phyloP scores from a whole-genome alignment of 768 basidiomycete species.

The Collybia nuda region DNA sequence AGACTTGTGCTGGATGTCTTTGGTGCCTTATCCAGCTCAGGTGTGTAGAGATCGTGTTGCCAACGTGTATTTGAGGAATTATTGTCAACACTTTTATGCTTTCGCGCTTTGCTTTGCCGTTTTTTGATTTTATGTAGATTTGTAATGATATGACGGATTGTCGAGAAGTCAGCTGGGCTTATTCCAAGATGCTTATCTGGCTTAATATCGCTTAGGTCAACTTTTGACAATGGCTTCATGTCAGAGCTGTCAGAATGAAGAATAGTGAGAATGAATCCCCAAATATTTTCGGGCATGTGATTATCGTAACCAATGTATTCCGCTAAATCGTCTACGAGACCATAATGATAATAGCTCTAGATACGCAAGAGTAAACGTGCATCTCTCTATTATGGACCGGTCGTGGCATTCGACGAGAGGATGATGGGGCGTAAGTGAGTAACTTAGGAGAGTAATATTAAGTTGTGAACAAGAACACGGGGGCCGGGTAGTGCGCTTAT shows the following conservation, averaged over 20 bases:
- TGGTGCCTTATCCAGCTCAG: constrained; percentile 40
- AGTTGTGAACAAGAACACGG: not conserved
- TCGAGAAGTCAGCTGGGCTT: no score
- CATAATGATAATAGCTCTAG: constrained; percentile 1
- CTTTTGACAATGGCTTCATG: no score
- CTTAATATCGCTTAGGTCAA: no score
- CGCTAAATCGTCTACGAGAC: no score
- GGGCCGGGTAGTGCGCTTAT: constrained; percentile 23
- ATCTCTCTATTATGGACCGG: not conserved
- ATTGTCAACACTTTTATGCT: not conserved
- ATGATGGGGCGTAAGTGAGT: not conserved
- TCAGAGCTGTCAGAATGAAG: no score
- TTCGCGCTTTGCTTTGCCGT: not conserved
- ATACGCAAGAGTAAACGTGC: constrained; percentile 6
- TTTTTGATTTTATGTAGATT: no score
- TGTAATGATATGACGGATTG: no score
- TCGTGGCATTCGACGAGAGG: not conserved
- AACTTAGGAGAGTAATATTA: not conserved
- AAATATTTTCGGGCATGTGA: not conserved
- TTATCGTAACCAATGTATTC: no score
- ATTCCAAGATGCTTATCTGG: no score
- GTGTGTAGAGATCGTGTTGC: constrained; percentile 62
- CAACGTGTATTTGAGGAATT: constrained; percentile 2
- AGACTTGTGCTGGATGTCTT: constrained; percentile 53
- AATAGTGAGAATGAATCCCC: no score